Base-by-base conservation (phyloP, 208 protist species). In the Crithidia brevicula region DNA sequence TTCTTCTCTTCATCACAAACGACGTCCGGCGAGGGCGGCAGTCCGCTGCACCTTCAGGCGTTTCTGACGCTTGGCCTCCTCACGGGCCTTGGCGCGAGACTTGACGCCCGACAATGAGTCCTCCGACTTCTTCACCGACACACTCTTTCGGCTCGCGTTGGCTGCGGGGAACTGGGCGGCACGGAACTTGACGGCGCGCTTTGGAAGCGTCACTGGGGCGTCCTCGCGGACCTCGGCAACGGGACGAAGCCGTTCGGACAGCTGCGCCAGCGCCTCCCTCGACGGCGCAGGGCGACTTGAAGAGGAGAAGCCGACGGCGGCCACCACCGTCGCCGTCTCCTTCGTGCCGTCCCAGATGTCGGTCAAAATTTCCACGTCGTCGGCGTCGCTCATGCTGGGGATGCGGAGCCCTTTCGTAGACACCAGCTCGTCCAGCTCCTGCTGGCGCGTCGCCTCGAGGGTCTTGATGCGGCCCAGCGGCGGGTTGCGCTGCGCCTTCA, bases 331-430 rank as follows among this genome's bases (percentile, higher is more conserved):
- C 38, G 56, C 61, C 9, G 85, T 92, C 54, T 93, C 81, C 27
- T 58, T 33, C 31, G 54, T 40, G 31, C 87, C 86, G 77, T 95
- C 90, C 87, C 90, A 95, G 46, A 90, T 83, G 11, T 82, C 67
- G 11, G 83, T 85, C 33, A 95, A 61, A 27, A 88, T 84, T 58
- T 90, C 81, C 0, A 93, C 75, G 42, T 82, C 82, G 59, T 91
- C 83, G 13, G 49, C 76, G 62, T 83, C 71, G 13, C 34, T 42
- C 27, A 93, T 47, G 51, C 74, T 77, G 2, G 90, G 90, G 25
- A 93, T 65, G 34, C 50, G 64, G 7, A 95, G 63, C 8, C 90
- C 90, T 34, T 86, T 83, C 20, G 74, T 51, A 4, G 87, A 92
- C 4, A 61, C 52, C 56, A 93, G 79, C 42, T 62, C 81, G 30